phyloP scores from a whole-genome alignment of 192 early-diverging fungal genomes.

The Geosiphon pyriformis region DNA sequence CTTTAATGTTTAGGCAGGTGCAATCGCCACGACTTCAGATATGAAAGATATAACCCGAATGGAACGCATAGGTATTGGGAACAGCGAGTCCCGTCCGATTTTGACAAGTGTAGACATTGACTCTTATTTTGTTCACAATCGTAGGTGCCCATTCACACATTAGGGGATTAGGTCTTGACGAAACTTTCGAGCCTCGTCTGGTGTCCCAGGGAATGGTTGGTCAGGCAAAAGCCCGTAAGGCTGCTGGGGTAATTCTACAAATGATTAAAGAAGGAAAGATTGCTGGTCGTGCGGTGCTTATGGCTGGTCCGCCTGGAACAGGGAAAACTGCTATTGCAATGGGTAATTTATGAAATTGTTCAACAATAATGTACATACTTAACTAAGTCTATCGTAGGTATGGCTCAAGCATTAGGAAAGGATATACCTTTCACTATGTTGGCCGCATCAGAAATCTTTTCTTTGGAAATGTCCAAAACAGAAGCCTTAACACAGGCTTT shows the following conservation, averaged over 20 bases:
- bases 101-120: neutral
- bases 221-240: constrained; percentile 88
- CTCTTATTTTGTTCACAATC: neutral
- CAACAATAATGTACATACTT: neutral
- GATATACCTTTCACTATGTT: constrained; percentile 98
- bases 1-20: constrained; percentile 28
- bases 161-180: constrained; percentile 92
- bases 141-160: constrained; percentile 97
- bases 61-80: constrained; percentile 71
- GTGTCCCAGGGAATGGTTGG: constrained; percentile 98
- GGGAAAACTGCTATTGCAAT: constrained; percentile 99
- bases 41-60: constrained; percentile 71
- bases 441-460: constrained; percentile 97
- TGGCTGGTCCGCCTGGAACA: constrained; percentile 97
- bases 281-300: constrained; percentile 92
- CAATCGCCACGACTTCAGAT: constrained; percentile 49
- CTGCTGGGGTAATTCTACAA: constrained; percentile 92
- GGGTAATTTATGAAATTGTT: constrained; percentile 48
- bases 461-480: constrained; percentile 97
- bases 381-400: constrained; percentile 49
- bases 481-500: constrained; percentile 98
- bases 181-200: constrained; percentile 80
- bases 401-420: constrained; percentile 88
- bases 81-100: neutral
- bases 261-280: constrained; percentile 98